Conservation (phyloP, 2,329 filamentous ascomycete species). For the Talaromyces sp. region DNA sequence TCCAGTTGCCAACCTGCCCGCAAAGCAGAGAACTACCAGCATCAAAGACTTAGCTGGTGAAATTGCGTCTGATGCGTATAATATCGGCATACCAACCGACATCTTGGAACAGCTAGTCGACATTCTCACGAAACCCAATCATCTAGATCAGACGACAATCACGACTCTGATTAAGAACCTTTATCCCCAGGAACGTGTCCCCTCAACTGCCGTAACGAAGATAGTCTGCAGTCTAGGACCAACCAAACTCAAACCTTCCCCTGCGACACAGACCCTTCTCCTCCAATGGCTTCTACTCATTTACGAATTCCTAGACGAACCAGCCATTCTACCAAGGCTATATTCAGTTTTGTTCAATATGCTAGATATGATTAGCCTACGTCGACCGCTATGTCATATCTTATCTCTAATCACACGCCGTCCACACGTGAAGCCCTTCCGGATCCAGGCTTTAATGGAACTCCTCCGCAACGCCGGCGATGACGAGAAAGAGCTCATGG, state of each 20-base stretch:
- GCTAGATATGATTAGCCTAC: constrained; percentile 74
- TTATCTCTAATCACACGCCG: constrained; percentile 75
- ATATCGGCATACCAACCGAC: constrained; percentile 63
- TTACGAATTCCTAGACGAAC: constrained; percentile 67
- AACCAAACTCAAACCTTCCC: constrained; percentile 70
- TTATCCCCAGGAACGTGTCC: constrained; percentile 69
- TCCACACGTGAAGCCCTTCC: constrained; percentile 78
- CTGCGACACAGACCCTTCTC: constrained; percentile 67
- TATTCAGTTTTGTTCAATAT: constrained; percentile 79
- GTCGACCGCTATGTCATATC: constrained; percentile 70
- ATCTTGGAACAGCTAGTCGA: constrained; percentile 64
- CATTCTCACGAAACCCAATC: constrained; percentile 63
- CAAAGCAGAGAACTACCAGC: constrained; percentile 64
- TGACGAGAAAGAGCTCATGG: constrained; percentile 71
- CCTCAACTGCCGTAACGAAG: constrained; percentile 60
- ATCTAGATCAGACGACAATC: constrained; percentile 73
- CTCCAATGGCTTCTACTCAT: constrained; percentile 77
- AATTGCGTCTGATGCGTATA: constrained; percentile 63
- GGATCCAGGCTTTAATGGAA: constrained; percentile 70
- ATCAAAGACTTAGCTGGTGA: constrained; percentile 65
- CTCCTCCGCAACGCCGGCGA: constrained; percentile 52
- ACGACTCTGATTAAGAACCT: constrained; percentile 69
- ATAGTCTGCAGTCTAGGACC: constrained; percentile 74
- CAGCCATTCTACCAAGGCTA: constrained; percentile 62
- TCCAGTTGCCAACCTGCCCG: constrained; percentile 48